Base-by-base conservation (phyloP, 345 rosid genomes). In the Hibiscus tridactylites region DNA sequence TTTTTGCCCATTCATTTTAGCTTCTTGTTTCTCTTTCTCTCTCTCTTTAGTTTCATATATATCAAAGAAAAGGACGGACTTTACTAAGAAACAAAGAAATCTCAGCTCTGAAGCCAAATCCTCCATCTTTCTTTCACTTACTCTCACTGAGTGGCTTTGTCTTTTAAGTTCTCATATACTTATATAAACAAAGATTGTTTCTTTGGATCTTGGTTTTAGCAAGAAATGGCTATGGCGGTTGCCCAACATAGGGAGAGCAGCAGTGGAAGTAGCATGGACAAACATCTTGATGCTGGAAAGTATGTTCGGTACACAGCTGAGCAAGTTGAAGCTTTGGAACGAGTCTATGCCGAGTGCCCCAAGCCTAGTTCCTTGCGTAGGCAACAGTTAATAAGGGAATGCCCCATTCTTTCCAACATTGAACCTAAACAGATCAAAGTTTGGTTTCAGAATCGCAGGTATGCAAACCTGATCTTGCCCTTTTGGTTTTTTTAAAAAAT, bases 371-470 rank as follows among this genome's bases (percentile, higher is more conserved):
- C 98, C 57, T 76, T 96, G 79, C 85, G 99, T 3, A 85, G 99
- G 77, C 99, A 92, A 76, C 99, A 96, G 83, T 80, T 96, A 76
- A 91, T 96, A 72, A 87, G 98, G 28, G 99, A 96, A 78, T 96
- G 97, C 79, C 96, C 99, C 78, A 89, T 92, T 80, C 85, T 96
- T 76, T 75, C 93, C 75, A 86, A 96, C 85, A 92, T 96, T 61
- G 99, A 96, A 79, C 96, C 99, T 52, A 96, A 92, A 84, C 99
- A 96, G 88, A 96, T 96, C 96, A 96, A 96, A 87, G 98, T 96
- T 74, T 96, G 99, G 99, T 96, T 96, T 74, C 99, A 96, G 61
- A 96, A 96, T 75, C 96, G 98, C 85, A 92, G 99, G 99, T 91
- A 72, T 31, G 46, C n/a, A 29, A 52, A 53, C 37, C 24, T 37